These are phyloP conservation scores for Trypanosoma vivax DNA, from an alignment of 208 protist species.

Conservation along the genomic window DNA sequence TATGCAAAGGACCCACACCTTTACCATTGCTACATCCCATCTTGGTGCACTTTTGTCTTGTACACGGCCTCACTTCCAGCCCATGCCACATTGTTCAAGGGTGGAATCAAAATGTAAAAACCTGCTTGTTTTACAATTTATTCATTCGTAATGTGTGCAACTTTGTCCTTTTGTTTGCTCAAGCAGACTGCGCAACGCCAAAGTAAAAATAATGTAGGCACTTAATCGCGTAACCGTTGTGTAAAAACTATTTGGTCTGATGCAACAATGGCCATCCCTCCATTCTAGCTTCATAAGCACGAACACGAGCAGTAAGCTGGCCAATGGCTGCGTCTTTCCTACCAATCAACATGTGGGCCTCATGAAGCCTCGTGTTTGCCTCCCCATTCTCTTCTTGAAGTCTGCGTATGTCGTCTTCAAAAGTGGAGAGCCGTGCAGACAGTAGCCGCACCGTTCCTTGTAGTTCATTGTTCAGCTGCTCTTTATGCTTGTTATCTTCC, in stretches of 20 bases:
- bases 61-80: too few relatives aligned
- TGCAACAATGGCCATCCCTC: constrained; percentile 17
- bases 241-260: neutral
- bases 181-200: too few relatives aligned
- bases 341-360: constrained; percentile 73
- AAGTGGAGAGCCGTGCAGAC: constrained; percentile 51
- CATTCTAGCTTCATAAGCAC: constrained; percentile 65
- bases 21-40: too few relatives aligned
- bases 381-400: constrained; percentile 71
- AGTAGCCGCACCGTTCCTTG: constrained; percentile 80
- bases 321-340: constrained; percentile 76
- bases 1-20: too few relatives aligned
- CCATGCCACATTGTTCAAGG: too few relatives aligned
- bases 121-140: too few relatives aligned
- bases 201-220: constrained; percentile 1
- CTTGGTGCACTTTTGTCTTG: too few relatives aligned
- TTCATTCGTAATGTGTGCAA: too few relatives aligned
- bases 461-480: constrained; percentile 74
- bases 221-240: too few relatives aligned
- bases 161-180: too few relatives aligned
- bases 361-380: constrained; percentile 59
- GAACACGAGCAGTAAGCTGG: constrained; percentile 74
- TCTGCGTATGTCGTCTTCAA: constrained; percentile 69
- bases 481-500: constrained; percentile 60
- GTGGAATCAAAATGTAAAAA: too few relatives aligned